Base-by-base conservation (phyloP, 352 stramenopile species). In the Elongisporangium anandrum region DNA sequence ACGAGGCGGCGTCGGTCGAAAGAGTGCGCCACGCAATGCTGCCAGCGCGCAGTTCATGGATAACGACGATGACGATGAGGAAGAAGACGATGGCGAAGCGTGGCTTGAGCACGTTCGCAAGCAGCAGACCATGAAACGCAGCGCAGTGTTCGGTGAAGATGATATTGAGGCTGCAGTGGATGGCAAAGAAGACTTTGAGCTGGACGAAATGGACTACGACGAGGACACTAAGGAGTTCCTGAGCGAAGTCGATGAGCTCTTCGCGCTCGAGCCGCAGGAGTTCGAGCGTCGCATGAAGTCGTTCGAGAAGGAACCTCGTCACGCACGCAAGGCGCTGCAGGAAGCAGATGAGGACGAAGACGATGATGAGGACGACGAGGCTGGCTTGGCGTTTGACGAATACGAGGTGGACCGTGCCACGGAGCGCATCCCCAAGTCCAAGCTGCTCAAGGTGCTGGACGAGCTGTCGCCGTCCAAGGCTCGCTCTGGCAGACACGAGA, bases 161-260 rank as follows among this genome's bases (percentile, higher is more conserved):
- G 54, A 55, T n/a, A 34, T 52, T 20, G 53, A 57, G 13, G 1
- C 26, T 56, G 20, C 4, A 21, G 22, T 4, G 16, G 50, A 66
- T 6, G 48, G 66, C 39, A 65, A 68, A 13, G 60, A 68, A 13
- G 58, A 64, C 12, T 61, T 65, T 12, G 66, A 68, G 12, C 61
- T 66, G 2, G 66, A 69, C 15, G 66, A 72, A 1, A 64, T 72
- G 4, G 66, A 76, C 3, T 39, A 69, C 1, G 79, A 93, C 47
- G 61, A 82, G 26, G 81, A 90, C 64, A 83, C 69, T 0, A 60
- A 88, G 38, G 70, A 85, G 63, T 90, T 94, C 52, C 54, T 93
- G 38, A 74, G 85, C 38, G 81, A 85, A 54, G 80, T 87, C 2
- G 81, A 93, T 48, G 75, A 91, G 24, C 64, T 93, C 10, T 89